These are phyloP conservation scores for Fraxinus angustifolia DNA, from an alignment of 305 asterid genomes.

Conservation along the genomic window DNA sequence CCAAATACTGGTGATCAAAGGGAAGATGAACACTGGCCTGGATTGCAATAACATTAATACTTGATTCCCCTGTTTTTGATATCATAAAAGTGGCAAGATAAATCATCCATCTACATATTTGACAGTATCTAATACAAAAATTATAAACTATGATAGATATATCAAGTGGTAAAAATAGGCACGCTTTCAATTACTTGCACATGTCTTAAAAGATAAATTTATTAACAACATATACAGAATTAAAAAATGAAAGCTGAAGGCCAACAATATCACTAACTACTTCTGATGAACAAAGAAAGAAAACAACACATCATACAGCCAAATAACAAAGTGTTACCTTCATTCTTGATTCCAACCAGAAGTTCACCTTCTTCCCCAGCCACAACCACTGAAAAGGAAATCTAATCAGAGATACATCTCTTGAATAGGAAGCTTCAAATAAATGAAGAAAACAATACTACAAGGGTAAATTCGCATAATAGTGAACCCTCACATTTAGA, in stretches of 20 bases:
- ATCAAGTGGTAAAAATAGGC: background rate
- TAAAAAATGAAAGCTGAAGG: background rate
- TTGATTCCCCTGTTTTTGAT: slow-evolving; percentile 59
- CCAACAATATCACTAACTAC: slow-evolving; percentile 9
- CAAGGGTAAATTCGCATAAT: slow-evolving; percentile 5
- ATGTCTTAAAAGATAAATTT: background rate
- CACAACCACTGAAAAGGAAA: slow-evolving; percentile 49
- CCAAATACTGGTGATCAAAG: slow-evolving; percentile 62
- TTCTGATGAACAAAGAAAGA: background rate
- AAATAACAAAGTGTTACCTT: slow-evolving; percentile 48
- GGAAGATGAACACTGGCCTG: slow-evolving; percentile 90
- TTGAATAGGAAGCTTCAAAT: background rate
- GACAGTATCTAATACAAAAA: background rate
- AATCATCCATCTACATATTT: slow-evolving; percentile 17
- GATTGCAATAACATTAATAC: slow-evolving; percentile 64
- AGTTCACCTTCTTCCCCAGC: slow-evolving; percentile 94
- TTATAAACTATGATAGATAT: background rate
- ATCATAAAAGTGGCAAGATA: slow-evolving; percentile 14
- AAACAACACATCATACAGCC: slow-evolving; percentile 3
- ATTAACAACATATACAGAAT: background rate
- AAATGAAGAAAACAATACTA: slow-evolving; percentile 8
- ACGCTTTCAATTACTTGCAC: background rate
- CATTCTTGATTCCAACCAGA: slow-evolving; percentile 82
- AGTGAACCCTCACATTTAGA: slow-evolving; percentile 49
- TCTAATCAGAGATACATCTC: slow-evolving; percentile 16